Percentiles rank a stretch among this genome's conserved stretches.
Conservation (phyloP, 2,329 filamentous ascomycete genomes). For the Trichoderma asperellum region DNA sequence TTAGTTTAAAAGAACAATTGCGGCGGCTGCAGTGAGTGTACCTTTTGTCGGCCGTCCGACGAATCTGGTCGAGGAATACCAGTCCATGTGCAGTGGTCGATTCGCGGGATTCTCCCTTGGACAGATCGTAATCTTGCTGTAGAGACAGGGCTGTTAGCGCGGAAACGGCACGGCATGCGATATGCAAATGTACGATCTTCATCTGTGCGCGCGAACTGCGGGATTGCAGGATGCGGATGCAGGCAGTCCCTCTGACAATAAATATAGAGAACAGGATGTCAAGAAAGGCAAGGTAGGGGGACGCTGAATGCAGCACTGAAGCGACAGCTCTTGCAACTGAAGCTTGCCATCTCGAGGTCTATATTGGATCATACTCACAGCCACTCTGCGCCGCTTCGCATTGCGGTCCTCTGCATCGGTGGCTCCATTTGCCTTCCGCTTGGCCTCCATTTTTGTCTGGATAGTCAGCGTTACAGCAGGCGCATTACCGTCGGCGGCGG, state of each 20-base stretch:
- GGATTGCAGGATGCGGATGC: neutral
- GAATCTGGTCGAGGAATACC: slow-evolving; percentile 74
- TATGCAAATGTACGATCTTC: slow-evolving; percentile 1
- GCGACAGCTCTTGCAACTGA: neutral
- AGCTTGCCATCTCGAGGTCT: neutral
- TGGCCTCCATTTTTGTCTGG: slow-evolving; percentile 55
- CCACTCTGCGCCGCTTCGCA: slow-evolving; percentile 58
- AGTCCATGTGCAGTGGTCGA: slow-evolving; percentile 73
- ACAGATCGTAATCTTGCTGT: slow-evolving; percentile 50
- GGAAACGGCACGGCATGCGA: slow-evolving; percentile 2
- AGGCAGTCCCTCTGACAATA: neutral
- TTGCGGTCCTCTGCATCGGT: slow-evolving; percentile 57
- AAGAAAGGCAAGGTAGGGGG: neutral
- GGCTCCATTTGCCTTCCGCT: slow-evolving; percentile 58
- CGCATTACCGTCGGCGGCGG: slow-evolving; percentile 36
- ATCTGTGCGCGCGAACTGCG: neutral
- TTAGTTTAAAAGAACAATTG: slow-evolving; percentile 29
- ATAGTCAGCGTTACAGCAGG: slow-evolving; percentile 34
- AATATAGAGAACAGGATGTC: neutral
- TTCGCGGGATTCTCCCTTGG: slow-evolving; percentile 64
- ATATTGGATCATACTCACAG: slow-evolving; percentile 46
- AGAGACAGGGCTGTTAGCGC: slow-evolving; percentile 23
- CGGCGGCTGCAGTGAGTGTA: slow-evolving; percentile 48
- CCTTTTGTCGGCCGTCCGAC: slow-evolving; percentile 80
- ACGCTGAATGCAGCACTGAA: neutral